phyloP scores from a whole-genome alignment of 352 stramenopile species.

The Phytophthora meadii region DNA sequence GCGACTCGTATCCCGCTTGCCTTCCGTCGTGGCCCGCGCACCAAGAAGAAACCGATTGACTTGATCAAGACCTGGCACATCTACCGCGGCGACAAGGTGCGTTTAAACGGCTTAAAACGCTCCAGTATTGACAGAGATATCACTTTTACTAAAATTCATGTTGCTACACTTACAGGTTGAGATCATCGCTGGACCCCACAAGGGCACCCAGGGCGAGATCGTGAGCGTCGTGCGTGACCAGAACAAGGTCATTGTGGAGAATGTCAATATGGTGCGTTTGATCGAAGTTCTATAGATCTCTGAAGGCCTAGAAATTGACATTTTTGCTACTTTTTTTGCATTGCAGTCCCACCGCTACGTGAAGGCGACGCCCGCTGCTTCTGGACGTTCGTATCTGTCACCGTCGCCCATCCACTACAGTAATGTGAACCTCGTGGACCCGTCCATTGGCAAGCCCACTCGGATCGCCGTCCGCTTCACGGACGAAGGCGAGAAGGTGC shows the following conservation, averaged over 20 bases:
- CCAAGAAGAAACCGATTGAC: conserved; percentile 83
- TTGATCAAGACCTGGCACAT: conserved; percentile 87
- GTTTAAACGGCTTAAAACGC: conserved; percentile 10
- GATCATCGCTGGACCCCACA: conserved; percentile 83
- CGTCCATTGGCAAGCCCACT: conserved; percentile 82
- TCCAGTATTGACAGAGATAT: conserved; percentile 3
- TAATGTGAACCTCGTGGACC: conserved; percentile 87
- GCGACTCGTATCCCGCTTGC: conserved; percentile 78
- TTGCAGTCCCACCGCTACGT: conserved; percentile 73
- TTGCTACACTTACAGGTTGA: conserved; percentile 57
- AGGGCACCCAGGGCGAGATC: conserved; percentile 82
- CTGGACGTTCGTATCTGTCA: conserved; percentile 81
- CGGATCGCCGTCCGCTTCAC: conserved; percentile 84
- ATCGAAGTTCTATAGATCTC: background rate
- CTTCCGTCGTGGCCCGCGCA: conserved; percentile 78
- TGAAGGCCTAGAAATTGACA: conserved; percentile 6
- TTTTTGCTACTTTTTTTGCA: conserved; percentile 7
- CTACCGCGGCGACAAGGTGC: conserved; percentile 74
- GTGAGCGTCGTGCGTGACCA: conserved; percentile 76
- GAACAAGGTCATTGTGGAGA: conserved; percentile 86
- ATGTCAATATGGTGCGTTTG: conserved; percentile 83
- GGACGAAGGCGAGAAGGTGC: conserved; percentile 94
- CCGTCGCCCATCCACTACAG: conserved; percentile 89
- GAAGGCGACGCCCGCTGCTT: conserved; percentile 72
- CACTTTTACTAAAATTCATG: background rate